Evolutionary conservation across 2,329 filamentous ascomycete genomes (phyloP), one percentile per base, ranked within the genome.

Genomic region (Cryphonectria carpinicola): DNA sequence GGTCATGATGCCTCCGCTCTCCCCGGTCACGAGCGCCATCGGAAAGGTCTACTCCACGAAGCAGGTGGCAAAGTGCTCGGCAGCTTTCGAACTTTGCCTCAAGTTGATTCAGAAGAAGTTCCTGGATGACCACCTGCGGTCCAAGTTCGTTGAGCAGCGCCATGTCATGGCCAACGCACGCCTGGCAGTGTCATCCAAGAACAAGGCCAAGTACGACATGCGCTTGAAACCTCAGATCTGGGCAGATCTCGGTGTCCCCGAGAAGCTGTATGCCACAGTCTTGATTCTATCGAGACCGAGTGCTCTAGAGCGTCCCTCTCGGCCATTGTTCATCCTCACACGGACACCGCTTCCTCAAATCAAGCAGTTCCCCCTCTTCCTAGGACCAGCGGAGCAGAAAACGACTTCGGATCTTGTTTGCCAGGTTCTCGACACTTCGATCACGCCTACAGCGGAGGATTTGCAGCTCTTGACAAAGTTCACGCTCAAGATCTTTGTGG

Each of bases 121-220:
- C 71, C 84, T 99, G 6, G 89, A 98, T 77, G 86, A 90, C 0
- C 84, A 94, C 77, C 84, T 98, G 2, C 87, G 93, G 69, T 93
- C 96, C 0, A 88, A 87, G 0, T 93, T 93, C 72, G 84, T 85
- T 28, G 95, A 92, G 77, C 85, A 86, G 54, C 84, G 66, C 14
- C 95, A 94, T 4, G 86, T 84, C 0, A 95, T 97, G 92, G 87
- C 93, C n/a, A 98, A 98, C 79, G 94, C 95, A 2, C 87, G 90
- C 0, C 82, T 98, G 6, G 94, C 95, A 0, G 85, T 98, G n/a
- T 92, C 89, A 73, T 89, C 89, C 35, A 95, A 94, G 77, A 94
- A 92, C 77, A 90, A 87, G 64, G 87, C 88, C 1, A 84, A 87
- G 39, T 98, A 98, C 79, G 81, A 82, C 0, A 97, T 97, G 92